Conservation (phyloP, 768 basidiomycete genomes). For the Glaciozyma antarctica region DNA sequence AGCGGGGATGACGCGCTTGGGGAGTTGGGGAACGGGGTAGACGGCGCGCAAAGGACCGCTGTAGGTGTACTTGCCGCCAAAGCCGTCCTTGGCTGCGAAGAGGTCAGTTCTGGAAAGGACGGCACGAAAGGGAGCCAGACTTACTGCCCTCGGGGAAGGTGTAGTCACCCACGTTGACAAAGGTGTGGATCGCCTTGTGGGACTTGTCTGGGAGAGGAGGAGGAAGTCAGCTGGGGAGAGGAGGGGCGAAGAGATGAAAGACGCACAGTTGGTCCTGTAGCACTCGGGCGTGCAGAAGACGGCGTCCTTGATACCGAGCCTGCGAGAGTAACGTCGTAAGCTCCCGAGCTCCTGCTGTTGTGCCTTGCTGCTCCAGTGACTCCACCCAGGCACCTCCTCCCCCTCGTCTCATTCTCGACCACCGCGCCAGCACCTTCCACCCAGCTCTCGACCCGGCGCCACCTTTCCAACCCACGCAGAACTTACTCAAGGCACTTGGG, state of each 20-base stretch:
- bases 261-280: slow-evolving; percentile 24
- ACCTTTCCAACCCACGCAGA: too few relatives aligned
- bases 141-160: slow-evolving; percentile 15
- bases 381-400: not conserved
- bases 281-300: slow-evolving; percentile 23
- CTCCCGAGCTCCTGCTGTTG: not conserved
- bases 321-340: not conserved
- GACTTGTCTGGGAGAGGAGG: slow-evolving; percentile 15
- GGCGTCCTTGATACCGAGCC: slow-evolving; percentile 1
- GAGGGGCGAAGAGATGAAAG: too few relatives aligned
- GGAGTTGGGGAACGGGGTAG: slow-evolving; percentile 58
- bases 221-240: too few relatives aligned
- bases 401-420: too few relatives aligned
- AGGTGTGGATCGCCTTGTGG: slow-evolving; percentile 17
- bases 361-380: not conserved
- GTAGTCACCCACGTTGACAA: not conserved
- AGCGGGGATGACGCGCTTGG: slow-evolving; percentile 57
- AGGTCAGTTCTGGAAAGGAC: not conserved
- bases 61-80: slow-evolving; percentile 31
- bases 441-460: too few relatives aligned
- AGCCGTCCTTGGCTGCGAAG: slow-evolving; percentile 23
- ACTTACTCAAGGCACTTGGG: slow-evolving; percentile 3
- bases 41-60: slow-evolving; percentile 38
- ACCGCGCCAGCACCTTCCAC: not conserved
- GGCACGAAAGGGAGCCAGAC: not conserved